Evolutionary conservation across 2,329 filamentous ascomycete genomes (phyloP), one percentile per base, ranked within the genome.

Genomic region (Dissoconium aciculare): DNA sequence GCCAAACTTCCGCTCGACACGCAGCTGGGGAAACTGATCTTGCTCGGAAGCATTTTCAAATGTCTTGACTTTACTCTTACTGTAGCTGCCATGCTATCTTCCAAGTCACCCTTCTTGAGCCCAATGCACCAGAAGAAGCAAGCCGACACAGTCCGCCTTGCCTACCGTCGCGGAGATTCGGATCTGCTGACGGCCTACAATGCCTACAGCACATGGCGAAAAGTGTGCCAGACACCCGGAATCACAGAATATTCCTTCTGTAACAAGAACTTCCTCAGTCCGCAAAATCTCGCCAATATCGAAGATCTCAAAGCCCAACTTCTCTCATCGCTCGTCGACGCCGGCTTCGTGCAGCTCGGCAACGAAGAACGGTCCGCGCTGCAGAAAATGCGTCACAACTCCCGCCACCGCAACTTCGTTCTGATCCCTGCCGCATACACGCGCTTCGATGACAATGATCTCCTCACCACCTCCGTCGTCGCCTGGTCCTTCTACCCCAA

Each of bases 401-500:
- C 71, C 19, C 43, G 50, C 4, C 64, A 74, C 14, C 72, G 80
- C 31, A 69, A 75, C 47, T 94, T 94, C 53, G 91, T 91, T 48
- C 69, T 74, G n/a, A 66, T 93, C 1, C 87, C 85, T 0, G 64
- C 74, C 26, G 66, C 77, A 8, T 75, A 82, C 42, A 77, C 87
- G 46, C 55, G 64, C 16, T 78, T 89, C 50, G 84, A 79, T 40
- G 69, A 76, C 32, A 87, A 91, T 39, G 85, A 98, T 43, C 47
- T 75, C 1, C 65, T 94, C 14, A 67, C 83, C 4, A 72, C 76
- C 37, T 79, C 84, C 0, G 79, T 94, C 25, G 79, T 94, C 43
- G 80, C 84, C 0, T 92, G 82, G 71, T 85, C 82, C 31, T 93
- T 98, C 60, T 95, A 98, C 49, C 89, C 89, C 1, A 94, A 93